Evolutionary conservation across 2,329 filamentous ascomycete species (phyloP).

Genomic region (Ophiostoma sp.): DNA sequence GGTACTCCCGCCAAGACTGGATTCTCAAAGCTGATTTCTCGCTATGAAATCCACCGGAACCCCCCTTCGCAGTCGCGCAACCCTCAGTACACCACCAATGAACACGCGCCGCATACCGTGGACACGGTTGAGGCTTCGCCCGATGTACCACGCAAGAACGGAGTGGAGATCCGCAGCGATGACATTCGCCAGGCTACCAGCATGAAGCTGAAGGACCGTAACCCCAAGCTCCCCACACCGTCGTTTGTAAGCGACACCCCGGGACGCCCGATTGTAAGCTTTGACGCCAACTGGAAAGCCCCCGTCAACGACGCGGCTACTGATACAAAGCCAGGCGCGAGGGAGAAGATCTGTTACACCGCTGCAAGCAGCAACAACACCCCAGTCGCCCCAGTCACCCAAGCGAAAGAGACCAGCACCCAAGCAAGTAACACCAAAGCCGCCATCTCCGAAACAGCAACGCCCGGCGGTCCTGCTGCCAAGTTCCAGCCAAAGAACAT

Average conservation of each 20-base stretch:
- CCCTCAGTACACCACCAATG: constrained; percentile 70
- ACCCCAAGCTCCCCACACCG: constrained; percentile 78
- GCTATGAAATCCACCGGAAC: constrained; percentile 70
- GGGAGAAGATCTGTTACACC: constrained; percentile 4
- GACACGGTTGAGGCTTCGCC: constrained; percentile 31
- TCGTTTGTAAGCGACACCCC: constrained; percentile 85
- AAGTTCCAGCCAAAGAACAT: constrained; percentile 23
- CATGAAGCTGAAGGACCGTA: constrained; percentile 81
- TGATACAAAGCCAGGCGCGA: constrained; percentile 59
- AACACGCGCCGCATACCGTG: constrained; percentile 32
- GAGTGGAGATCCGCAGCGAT: constrained; percentile 75
- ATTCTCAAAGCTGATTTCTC: constrained; percentile 38
- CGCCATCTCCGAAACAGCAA: constrained; percentile 22
- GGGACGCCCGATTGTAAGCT: constrained; percentile 94
- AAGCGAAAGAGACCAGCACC: constrained; percentile 22
- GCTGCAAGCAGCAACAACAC: background rate
- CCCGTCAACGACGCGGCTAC: constrained; percentile 54
- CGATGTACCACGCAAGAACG: constrained; percentile 62
- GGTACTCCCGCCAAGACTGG: constrained; percentile 35
- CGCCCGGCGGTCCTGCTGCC: constrained; percentile 30
- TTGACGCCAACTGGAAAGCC: constrained; percentile 76
- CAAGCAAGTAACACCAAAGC: constrained; percentile 27
- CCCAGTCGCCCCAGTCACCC: background rate
- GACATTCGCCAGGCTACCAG: constrained; percentile 88
- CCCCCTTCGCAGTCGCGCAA: constrained; percentile 78